A percentile compares a stretch with the other conserved stretches of the same genome.
Evolutionary conservation across 768 basidiomycete genomes (phyloP).

Genomic region (Auricularia heimuer): DNA sequence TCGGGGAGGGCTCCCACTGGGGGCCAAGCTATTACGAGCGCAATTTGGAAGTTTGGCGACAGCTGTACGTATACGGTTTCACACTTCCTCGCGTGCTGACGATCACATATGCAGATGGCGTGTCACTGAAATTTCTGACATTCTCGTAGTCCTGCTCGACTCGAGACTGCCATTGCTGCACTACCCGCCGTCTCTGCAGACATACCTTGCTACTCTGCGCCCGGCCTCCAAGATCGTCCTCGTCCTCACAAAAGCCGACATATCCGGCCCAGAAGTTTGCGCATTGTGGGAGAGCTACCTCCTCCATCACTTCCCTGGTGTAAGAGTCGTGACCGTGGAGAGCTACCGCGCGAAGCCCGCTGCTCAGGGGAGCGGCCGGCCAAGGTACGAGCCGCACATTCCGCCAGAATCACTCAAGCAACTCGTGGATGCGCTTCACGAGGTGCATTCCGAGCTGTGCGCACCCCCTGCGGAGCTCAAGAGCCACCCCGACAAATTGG

Average conservation of each 20-base stretch:
- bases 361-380: slow-evolving; percentile 33
- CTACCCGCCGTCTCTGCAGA: slow-evolving; percentile 66
- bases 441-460: slow-evolving; percentile 57
- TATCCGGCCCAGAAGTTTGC: slow-evolving; percentile 57
- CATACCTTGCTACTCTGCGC: slow-evolving; percentile 38
- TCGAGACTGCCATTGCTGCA: slow-evolving; percentile 84
- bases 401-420: slow-evolving; percentile 53
- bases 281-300: slow-evolving; percentile 60
- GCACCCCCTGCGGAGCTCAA: slow-evolving; percentile 53
- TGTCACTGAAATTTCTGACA: slow-evolving; percentile 83
- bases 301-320: slow-evolving; percentile 37
- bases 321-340: slow-evolving; percentile 65
- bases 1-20: neutral
- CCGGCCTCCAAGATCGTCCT: slow-evolving; percentile 46
- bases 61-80: slow-evolving; percentile 47
- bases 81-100: slow-evolving; percentile 1
- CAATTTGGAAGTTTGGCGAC: slow-evolving; percentile 91
- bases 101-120: slow-evolving; percentile 57
- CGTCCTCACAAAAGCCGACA: slow-evolving; percentile 82
- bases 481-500: slow-evolving; percentile 36
- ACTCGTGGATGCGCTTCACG: slow-evolving; percentile 54
- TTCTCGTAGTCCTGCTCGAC: slow-evolving; percentile 81
- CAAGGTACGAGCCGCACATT: slow-evolving; percentile 53
- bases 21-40: slow-evolving; percentile 71
- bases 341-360: slow-evolving; percentile 50